Percentiles rank a stretch among this genome's conserved stretches.
phyloP scores from a whole-genome alignment of 495 filamentous ascomycete genomes.

The Penicillium dipodomyicola region DNA sequence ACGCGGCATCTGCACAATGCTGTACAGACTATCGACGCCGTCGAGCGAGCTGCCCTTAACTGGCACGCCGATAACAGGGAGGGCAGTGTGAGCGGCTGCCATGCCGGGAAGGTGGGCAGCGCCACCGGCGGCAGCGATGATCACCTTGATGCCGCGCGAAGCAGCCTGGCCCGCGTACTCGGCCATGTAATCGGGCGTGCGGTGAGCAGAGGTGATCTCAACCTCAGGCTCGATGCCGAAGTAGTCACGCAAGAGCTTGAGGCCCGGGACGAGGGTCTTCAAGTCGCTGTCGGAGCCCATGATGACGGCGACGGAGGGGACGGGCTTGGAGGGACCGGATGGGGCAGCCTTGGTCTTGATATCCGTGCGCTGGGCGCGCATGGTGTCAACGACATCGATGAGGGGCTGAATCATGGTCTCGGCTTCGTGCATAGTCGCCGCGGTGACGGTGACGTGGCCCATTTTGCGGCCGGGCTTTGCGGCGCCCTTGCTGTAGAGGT shows the following conservation, averaged over 20 bases:
- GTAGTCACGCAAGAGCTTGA: conserved; percentile 67
- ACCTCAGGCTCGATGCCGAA: conserved; percentile 74
- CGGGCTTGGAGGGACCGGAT: conserved; percentile 35
- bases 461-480: conserved; percentile 89
- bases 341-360: conserved; percentile 41
- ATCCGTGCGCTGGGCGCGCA: conserved; percentile 57
- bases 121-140: conserved; percentile 93
- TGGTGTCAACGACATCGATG: conserved; percentile 60
- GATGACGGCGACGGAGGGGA: conserved; percentile 74
- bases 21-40: conserved; percentile 84
- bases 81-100: conserved; percentile 77
- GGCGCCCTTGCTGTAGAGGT: conserved; percentile 88
- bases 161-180: conserved; percentile 68
- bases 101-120: conserved; percentile 93
- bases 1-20: conserved; percentile 91
- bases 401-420: conserved; percentile 66
- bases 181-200: conserved; percentile 82
- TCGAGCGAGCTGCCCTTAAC: conserved; percentile 84
- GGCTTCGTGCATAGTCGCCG: conserved; percentile 66
- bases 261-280: conserved; percentile 68
- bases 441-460: conserved; percentile 83
- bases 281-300: conserved; percentile 98
- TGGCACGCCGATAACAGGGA: conserved; percentile 91
- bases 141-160: conserved; percentile 72
- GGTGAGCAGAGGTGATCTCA: conserved; percentile 90